Percentiles rank a stretch among this genome's conserved stretches.
phyloP scores from a whole-genome alignment of 2,329 filamentous ascomycete genomes.

The Penicillium aurantiogriseum region DNA sequence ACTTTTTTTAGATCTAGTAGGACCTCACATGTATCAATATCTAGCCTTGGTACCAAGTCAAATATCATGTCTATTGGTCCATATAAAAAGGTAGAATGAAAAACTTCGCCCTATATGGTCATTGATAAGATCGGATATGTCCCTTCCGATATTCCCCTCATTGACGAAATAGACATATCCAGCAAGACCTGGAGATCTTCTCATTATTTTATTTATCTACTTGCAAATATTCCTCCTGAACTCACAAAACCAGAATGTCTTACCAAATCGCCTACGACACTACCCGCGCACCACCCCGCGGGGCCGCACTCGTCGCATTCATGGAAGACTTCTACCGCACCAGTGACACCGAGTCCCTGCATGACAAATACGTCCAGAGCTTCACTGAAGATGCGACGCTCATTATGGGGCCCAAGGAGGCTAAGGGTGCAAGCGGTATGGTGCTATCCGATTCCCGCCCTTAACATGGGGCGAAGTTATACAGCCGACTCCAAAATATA shows the following conservation, averaged over 20 bases:
- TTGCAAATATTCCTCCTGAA: not conserved
- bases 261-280: conserved; percentile 33
- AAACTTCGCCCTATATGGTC: not conserved
- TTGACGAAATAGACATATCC: conserved; percentile 11
- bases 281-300: conserved; percentile 27
- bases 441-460: not conserved
- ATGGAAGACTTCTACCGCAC: conserved; percentile 38
- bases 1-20: not conserved
- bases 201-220: not conserved
- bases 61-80: too few relatives aligned
- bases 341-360: conserved; percentile 36
- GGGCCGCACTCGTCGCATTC: conserved; percentile 30
- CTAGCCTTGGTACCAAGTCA: not conserved
- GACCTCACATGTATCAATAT: not conserved
- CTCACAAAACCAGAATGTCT: conserved; percentile 27
- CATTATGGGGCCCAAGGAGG: conserved; percentile 40
- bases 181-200: not conserved
- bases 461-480: not conserved
- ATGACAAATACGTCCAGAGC: conserved; percentile 35
- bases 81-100: not conserved
- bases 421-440: conserved; percentile 33
- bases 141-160: conserved; percentile 17
- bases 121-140: conserved; percentile 22
- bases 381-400: conserved; percentile 39
- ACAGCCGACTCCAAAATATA: not conserved